Conservation (phyloP, 1,284 basidiomycete species). For the Cronartium quercuum region DNA sequence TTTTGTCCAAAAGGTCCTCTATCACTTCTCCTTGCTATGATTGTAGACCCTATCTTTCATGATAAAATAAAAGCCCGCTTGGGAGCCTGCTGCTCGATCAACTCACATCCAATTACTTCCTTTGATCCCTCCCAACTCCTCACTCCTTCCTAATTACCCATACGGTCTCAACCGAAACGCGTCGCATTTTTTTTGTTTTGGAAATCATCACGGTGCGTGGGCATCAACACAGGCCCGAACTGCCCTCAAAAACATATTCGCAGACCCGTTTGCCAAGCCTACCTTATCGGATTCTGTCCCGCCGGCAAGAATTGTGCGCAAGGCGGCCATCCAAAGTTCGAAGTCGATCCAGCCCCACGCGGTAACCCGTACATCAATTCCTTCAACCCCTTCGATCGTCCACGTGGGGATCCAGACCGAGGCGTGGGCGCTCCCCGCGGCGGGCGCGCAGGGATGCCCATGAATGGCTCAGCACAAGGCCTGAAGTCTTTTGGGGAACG, state of each 20-base stretch:
- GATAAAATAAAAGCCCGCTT: not conserved
- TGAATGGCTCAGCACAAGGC: not conserved
- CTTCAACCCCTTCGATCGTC: slow-evolving; percentile 39
- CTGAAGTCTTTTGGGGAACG: not conserved
- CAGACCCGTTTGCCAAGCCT: slow-evolving; percentile 80
- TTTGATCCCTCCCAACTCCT: no score
- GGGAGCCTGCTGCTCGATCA: not conserved
- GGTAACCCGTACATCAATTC: slow-evolving; percentile 40
- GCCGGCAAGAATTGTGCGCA: slow-evolving; percentile 78
- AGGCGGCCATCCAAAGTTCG: slow-evolving; percentile 59
- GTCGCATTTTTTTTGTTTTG: not conserved
- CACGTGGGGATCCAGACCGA: slow-evolving; percentile 37
- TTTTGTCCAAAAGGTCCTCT: slow-evolving; percentile 60
- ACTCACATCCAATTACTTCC: slow-evolving; percentile 12
- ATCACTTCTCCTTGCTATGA: not conserved
- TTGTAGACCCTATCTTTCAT: slow-evolving; percentile 41
- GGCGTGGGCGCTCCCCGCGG: not conserved
- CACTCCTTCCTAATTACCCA: no score
- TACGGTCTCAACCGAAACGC: not conserved
- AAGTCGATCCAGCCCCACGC: slow-evolving; percentile 44
- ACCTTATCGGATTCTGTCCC: slow-evolving; percentile 93
- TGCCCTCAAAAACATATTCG: slow-evolving; percentile 92
- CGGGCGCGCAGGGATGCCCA: not conserved
- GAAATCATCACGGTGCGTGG: not conserved
- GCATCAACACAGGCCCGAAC: slow-evolving; percentile 60